Conservation (phyloP, 2,329 filamentous ascomycete genomes). For the Hypomyces perniciosus region DNA sequence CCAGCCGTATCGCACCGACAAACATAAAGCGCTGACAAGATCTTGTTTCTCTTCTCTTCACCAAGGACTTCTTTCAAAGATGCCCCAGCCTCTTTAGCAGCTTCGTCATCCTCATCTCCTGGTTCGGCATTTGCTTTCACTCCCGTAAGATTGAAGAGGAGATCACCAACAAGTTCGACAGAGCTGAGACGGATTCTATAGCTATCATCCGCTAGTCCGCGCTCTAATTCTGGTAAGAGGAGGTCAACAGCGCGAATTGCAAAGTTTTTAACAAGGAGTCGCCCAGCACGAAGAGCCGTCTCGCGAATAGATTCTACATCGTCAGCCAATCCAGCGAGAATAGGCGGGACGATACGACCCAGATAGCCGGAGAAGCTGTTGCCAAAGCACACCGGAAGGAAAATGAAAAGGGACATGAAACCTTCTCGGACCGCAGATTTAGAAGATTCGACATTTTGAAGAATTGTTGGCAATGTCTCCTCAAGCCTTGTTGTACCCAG, state of each 20-base stretch:
- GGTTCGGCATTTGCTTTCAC: slow-evolving; percentile 73
- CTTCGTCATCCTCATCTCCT: slow-evolving; percentile 72
- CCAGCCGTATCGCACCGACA: slow-evolving; percentile 95
- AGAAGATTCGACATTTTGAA: slow-evolving; percentile 90
- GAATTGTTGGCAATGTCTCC: slow-evolving; percentile 90
- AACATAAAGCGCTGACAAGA: slow-evolving; percentile 94
- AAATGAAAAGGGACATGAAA: slow-evolving; percentile 99
- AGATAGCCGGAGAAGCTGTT: slow-evolving; percentile 98
- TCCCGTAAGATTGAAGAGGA: slow-evolving; percentile 95
- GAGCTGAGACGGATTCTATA: slow-evolving; percentile 98
- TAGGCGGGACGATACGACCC: slow-evolving; percentile 89
- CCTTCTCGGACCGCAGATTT: slow-evolving; percentile 90
- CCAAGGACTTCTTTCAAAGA: slow-evolving; percentile 93
- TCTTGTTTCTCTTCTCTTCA: slow-evolving; percentile 93
- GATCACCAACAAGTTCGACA: slow-evolving; percentile 91
- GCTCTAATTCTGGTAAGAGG: slow-evolving; percentile 87
- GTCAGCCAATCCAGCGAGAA: slow-evolving; percentile 88
- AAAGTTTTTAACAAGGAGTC: slow-evolving; percentile 96
- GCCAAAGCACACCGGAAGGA: slow-evolving; percentile 96
- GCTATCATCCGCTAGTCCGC: slow-evolving; percentile 93
- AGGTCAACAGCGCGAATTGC: slow-evolving; percentile 91
- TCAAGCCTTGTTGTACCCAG: slow-evolving; percentile 88
- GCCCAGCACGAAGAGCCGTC: slow-evolving; percentile 88
- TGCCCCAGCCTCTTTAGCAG: slow-evolving; percentile 76
- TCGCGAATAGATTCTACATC: slow-evolving; percentile 95